Evolutionary conservation across 352 stramenopile genomes (phyloP).

Genomic region (Phytophthora crassamura): DNA sequence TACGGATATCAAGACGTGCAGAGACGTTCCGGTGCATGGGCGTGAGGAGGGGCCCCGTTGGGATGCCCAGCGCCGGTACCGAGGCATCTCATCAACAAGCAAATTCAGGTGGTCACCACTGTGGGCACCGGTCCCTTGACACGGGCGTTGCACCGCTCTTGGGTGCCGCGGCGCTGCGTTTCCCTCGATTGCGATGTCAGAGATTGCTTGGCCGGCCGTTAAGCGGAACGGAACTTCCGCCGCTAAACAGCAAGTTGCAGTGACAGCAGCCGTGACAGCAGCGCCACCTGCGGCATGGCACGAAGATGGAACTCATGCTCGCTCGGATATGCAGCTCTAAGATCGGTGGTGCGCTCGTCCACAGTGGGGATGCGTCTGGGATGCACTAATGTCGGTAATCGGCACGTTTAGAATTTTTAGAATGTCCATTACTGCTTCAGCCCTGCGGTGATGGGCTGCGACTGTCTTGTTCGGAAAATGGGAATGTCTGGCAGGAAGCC

Average conservation of each 20-base stretch:
- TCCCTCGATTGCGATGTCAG: conserved; percentile 20
- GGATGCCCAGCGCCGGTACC: conserved; percentile 20
- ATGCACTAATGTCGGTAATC: no score
- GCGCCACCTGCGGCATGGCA: conserved; percentile 8
- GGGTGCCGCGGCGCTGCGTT: conserved; percentile 23
- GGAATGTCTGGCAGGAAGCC: no score
- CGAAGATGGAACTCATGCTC: no score
- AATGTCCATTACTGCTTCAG: no score
- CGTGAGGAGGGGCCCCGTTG: conserved; percentile 31
- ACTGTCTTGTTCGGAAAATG: no score
- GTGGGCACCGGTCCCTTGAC: conserved; percentile 24
- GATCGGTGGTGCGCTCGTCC: no score
- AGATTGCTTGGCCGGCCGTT: conserved; percentile 20
- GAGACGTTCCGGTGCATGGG: conserved; percentile 18
- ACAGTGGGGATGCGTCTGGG: no score
- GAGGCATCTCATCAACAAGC: conserved; percentile 21
- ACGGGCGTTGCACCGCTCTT: conserved; percentile 29
- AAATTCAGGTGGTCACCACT: conserved; percentile 5
- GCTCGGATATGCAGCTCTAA: no score
- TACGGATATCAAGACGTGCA: conserved; percentile 38
- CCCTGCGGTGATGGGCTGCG: no score
- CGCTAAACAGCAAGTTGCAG: conserved; percentile 17
- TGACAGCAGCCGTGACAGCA: no score
- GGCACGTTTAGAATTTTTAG: no score
- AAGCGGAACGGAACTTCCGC: conserved; percentile 10